Evolutionary conservation across 768 basidiomycete species (phyloP), one percentile per base, ranked within the genome.

Genomic region (Kwoniella sp.): DNA sequence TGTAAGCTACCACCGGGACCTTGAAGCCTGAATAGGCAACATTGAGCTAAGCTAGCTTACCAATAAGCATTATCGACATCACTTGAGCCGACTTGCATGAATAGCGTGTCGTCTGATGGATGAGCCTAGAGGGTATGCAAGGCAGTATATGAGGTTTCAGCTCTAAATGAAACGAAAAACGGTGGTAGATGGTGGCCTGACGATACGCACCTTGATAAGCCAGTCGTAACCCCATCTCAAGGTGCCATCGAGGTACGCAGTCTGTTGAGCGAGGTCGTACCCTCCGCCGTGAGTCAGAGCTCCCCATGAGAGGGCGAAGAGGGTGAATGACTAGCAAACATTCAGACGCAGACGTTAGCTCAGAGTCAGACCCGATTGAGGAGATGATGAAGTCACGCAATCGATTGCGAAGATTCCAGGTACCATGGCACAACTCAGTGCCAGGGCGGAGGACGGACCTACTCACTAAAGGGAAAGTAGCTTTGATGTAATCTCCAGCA

Each of bases 251-350:
- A 96, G 85, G 78, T 95, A 96, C 1, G 86, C 85, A 0, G 92
- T 91, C 80, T 95, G 92, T 57, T 90, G 90, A 56, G 91, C 87
- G 55, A 86, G 70, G 68, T 92, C 90, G 74, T 93, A 96, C 17
- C 89, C 92, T 83, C 85, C 83, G 54, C 92, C 92, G 70, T 85
- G 89, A 70, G 92, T 90, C 30, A 87, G 85, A 13, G 88, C 92
- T 24, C 91, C 91, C 94, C 94, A 96, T 69, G 91, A 91, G 51
- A 91, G 83, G 0, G 90, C 90, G 84, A 88, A 90, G 21, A 94
- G 81, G 0, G 89, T 85, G 71, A 89, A 91, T n/a, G 87, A 86
- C 88, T 91, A 68, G 21, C 25, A n/a, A n/a, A n/a, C n/a, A n/a
- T n/a, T n/a, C n/a, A 37, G 30, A 56, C 12, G 46, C 6, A 8